These are phyloP conservation scores for Carallia brachiata DNA, from an alignment of 345 rosid species.

Conservation along the genomic window DNA sequence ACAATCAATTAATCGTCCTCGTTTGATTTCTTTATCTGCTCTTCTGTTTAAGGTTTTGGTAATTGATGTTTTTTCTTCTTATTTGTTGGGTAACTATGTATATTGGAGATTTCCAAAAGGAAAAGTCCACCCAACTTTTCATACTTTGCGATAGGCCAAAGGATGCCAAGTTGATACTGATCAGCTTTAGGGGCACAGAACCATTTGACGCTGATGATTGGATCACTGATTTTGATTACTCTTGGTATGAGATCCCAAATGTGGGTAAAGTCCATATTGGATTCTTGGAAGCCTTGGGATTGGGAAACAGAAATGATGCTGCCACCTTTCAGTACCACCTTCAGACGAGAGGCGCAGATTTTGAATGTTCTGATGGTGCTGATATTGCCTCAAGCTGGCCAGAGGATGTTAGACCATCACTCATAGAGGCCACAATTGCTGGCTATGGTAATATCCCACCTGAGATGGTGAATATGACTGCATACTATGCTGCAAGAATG, in stretches of 20 bases:
- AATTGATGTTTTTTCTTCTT: conserved; percentile 9
- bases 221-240: conserved; percentile 77
- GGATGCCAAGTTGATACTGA: conserved; percentile 72
- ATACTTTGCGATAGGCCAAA: conserved; percentile 62
- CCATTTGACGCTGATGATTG: conserved; percentile 88
- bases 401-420: not conserved
- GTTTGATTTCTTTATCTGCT: not conserved
- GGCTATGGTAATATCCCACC: conserved; percentile 9
- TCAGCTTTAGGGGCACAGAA: conserved; percentile 86
- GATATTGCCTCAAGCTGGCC: conserved; percentile 2
- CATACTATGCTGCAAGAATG: conserved; percentile 52
- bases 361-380: not conserved
- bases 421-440: not conserved
- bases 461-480: conserved; percentile 50
- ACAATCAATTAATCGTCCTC: not conserved
- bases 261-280: conserved; percentile 80
- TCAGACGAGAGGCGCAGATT: conserved; percentile 15
- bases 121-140: conserved; percentile 73
- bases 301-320: conserved; percentile 58
- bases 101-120: conserved; percentile 55
- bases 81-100: conserved; percentile 19
- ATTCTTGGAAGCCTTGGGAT: conserved; percentile 82
- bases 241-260: conserved; percentile 73
- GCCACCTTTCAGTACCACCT: conserved; percentile 47
- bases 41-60: conserved; percentile 1